Conservation (phyloP, 495 filamentous ascomycete species). For the Aspergillus affinis region DNA sequence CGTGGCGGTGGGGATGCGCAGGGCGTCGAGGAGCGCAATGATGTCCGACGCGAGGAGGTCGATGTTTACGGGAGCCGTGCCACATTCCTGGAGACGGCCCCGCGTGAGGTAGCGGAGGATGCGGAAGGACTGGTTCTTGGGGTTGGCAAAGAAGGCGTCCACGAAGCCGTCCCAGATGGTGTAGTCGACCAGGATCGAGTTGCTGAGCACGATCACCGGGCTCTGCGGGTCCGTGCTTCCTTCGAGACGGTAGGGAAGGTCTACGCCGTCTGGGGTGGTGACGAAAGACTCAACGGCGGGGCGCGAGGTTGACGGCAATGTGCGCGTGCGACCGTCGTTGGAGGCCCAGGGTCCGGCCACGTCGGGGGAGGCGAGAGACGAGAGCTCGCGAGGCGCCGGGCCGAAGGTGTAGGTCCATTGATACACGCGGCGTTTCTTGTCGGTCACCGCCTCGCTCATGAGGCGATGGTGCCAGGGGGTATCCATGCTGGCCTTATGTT, state of each 20-base stretch:
- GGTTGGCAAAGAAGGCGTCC: slow-evolving; percentile 54
- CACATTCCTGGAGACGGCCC: slow-evolving; percentile 50
- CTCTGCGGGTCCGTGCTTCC: slow-evolving; percentile 63
- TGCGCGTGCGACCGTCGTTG: slow-evolving; percentile 53
- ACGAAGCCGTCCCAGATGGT: slow-evolving; percentile 78
- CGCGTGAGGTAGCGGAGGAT: slow-evolving; percentile 71
- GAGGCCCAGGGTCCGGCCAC: slow-evolving; percentile 48
- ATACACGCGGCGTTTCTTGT: slow-evolving; percentile 58
- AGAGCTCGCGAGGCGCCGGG: slow-evolving; percentile 65
- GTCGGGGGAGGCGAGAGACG: slow-evolving; percentile 38
- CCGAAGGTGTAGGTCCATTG: slow-evolving; percentile 78
- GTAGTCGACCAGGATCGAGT: slow-evolving; percentile 70
- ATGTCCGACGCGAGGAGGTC: slow-evolving; percentile 68
- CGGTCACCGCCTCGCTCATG: slow-evolving; percentile 53
- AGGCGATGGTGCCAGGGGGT: slow-evolving; percentile 59
- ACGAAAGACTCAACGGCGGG: slow-evolving; percentile 64
- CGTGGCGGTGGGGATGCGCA: slow-evolving; percentile 60
- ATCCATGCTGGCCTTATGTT: slow-evolving; percentile 58
- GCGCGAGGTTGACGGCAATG: slow-evolving; percentile 47
- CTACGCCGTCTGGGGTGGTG: slow-evolving; percentile 64
- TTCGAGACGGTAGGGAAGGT: slow-evolving; percentile 71
- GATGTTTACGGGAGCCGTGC: slow-evolving; percentile 52
- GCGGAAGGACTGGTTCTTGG: slow-evolving; percentile 61
- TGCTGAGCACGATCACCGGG: slow-evolving; percentile 69
- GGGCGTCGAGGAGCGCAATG: slow-evolving; percentile 52